Base-by-base conservation (phyloP, 1,284 basidiomycete species). In the Pulveroboletus sp. region DNA sequence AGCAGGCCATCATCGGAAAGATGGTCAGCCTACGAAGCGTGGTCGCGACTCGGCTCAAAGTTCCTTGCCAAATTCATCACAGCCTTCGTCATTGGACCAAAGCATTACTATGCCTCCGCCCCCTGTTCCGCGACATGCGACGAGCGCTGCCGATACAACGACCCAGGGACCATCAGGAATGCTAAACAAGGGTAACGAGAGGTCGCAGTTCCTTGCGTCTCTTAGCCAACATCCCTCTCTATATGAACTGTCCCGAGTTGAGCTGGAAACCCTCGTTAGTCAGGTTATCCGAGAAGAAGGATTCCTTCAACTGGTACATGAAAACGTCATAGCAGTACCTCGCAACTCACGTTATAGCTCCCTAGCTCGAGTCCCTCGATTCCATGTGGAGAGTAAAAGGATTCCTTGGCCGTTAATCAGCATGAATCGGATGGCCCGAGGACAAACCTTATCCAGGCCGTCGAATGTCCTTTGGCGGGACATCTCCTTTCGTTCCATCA, bases 251-350 rank as follows among this genome's bases (percentile, higher is more conserved):
- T 67, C 83, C n/a, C 72, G 68, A 43, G 48, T 65, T 28, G 72
- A 75, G 22, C 75, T 86, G 12, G 83, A 84, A 62, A 69, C 70
- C 50, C 64, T 83, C 4, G 75, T 86, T 15, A 72, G 75, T 17
- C 76, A 81, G 39, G 75, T 86, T 26, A 75, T 86, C 24, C 76
- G 79, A 56, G 83, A 86, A 66, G 81, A 84, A 39, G 79, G 81
- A n/a, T 86, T 86, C 62, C 59, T 72, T 31, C 66, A 69, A 55
- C 62, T 86, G 73, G 84, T 82, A 62, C 25, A 49, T 33, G 33
- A 26, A 52, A 55, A 49, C 20, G 20, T 35, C 20, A 42, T 38
- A 50, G 35, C 35, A 39, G 49, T 50, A 35, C 48, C 43, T 25
- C 35, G 4, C 29, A 52, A 62, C 64, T 74, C 45, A 74, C 43